phyloP scores from a whole-genome alignment of 306 rosid genomes.

The Malus orientalis region DNA sequence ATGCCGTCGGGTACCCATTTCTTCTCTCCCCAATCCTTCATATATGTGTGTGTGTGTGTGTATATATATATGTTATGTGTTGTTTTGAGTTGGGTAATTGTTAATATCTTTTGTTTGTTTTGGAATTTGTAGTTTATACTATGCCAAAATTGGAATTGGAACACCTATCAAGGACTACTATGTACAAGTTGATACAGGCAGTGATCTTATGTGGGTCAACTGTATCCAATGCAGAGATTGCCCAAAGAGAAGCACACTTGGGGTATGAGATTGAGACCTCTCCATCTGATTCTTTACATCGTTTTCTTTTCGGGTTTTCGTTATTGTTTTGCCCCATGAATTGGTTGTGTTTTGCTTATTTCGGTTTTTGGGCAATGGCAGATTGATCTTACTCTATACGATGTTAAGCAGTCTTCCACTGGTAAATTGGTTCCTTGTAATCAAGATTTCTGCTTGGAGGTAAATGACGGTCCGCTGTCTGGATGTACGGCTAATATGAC shows the following conservation, averaged over 20 bases:
- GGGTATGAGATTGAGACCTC: conserved; percentile 39
- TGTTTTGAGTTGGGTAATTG: not conserved
- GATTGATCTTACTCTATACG: conserved; percentile 76
- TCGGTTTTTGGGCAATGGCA: conserved; percentile 11
- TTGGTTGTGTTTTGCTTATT: not conserved
- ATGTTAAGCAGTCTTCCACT: conserved; percentile 58
- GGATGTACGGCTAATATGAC: conserved; percentile 60
- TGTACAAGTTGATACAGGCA: conserved; percentile 94
- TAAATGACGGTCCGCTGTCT: conserved; percentile 62
- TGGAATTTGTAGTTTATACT: conserved; percentile 65
- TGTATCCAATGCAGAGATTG: conserved; percentile 87
- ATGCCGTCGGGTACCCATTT: conserved; percentile 57
- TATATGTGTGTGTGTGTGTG: not conserved
- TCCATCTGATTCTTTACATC: not conserved
- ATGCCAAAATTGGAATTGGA: conserved; percentile 94
- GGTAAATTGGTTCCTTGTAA: conserved; percentile 69
- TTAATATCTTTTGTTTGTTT: not conserved
- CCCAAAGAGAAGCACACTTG: conserved; percentile 76
- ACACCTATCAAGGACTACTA: conserved; percentile 82
- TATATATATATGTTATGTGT: not conserved
- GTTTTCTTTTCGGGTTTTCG: not conserved
- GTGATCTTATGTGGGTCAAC: conserved; percentile 96
- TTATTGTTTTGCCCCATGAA: not conserved
- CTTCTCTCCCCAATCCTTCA: not conserved
- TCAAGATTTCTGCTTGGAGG: conserved; percentile 68